Percentiles rank a stretch among this genome's conserved stretches.
These are phyloP conservation scores for Lentinula raphanica DNA, from an alignment of 768 basidiomycete genomes.

Conservation along the genomic window DNA sequence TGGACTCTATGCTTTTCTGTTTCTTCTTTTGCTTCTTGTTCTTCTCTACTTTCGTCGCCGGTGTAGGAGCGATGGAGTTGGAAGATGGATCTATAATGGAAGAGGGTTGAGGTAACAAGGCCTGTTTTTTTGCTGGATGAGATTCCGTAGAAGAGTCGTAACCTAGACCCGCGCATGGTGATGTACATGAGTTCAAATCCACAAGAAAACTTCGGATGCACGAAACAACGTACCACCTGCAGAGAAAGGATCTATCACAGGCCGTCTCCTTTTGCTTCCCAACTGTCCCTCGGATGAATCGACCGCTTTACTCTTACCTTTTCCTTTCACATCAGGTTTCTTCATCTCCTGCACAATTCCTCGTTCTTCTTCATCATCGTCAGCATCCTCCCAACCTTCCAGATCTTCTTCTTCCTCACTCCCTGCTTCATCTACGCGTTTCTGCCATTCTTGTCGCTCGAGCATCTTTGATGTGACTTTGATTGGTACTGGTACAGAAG, in stretches of 20 bases:
- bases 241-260: slow-evolving; percentile 59
- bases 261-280: slow-evolving; percentile 43
- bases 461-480: slow-evolving; percentile 71
- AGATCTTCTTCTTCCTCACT: slow-evolving; percentile 35
- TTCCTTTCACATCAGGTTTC: slow-evolving; percentile 22
- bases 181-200: no score
- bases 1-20: not conserved
- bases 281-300: slow-evolving; percentile 21
- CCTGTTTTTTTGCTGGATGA: not conserved
- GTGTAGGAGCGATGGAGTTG: not conserved
- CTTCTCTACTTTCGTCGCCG: not conserved
- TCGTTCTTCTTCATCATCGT: not conserved
- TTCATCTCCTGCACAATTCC: slow-evolving; percentile 29
- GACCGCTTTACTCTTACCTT: slow-evolving; percentile 35
- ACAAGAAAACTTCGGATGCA: not conserved
- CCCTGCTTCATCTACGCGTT: slow-evolving; percentile 42
- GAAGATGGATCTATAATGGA: not conserved
- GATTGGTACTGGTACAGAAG: slow-evolving; percentile 31
- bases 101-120: not conserved
- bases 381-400: slow-evolving; percentile 14
- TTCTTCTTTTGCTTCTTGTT: not conserved
- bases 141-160: not conserved
- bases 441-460: slow-evolving; percentile 61
- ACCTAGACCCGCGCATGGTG: not conserved
- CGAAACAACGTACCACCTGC: slow-evolving; percentile 32